Percentiles rank a stretch among this genome's conserved stretches.
Conservation (phyloP, 2,329 filamentous ascomycete genomes). For the Colletotrichum sp. region DNA sequence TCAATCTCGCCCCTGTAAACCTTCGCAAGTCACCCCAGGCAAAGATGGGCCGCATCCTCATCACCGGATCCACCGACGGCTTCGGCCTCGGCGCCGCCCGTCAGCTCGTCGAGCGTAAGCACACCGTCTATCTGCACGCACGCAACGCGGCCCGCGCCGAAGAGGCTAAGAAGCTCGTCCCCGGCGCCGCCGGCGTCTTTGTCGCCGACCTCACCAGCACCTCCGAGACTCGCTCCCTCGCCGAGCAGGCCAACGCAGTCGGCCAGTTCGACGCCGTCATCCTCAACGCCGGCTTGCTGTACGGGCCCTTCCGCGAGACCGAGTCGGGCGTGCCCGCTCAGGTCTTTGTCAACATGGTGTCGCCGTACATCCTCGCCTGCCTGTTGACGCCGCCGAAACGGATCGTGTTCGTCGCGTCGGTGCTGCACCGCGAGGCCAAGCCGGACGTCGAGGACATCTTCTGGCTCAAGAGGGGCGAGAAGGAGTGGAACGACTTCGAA, state of each 20-base stretch:
- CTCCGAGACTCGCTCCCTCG: conserved; percentile 23
- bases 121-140: conserved; percentile 27
- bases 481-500: conserved; percentile 21
- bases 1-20: not conserved
- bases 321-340: conserved; percentile 23
- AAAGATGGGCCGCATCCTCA: conserved; percentile 26
- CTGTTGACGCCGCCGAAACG: conserved; percentile 24
- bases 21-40: not conserved
- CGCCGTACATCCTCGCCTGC: conserved; percentile 25
- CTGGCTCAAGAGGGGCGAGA: conserved; percentile 23
- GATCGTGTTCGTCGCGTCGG: conserved; percentile 22
- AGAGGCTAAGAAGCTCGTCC: conserved; percentile 17
- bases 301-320: conserved; percentile 22
- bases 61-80: conserved; percentile 28
- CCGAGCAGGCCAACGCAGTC: conserved; percentile 25
- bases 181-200: conserved; percentile 22
- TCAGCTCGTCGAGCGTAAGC: conserved; percentile 24
- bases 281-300: conserved; percentile 23
- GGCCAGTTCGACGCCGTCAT: conserved; percentile 25
- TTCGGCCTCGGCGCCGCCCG: conserved; percentile 26
- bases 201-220: conserved; percentile 24
- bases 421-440: conserved; percentile 22
- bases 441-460: conserved; percentile 23
- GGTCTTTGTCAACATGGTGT: conserved; percentile 25
- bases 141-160: conserved; percentile 24